Base-by-base conservation (phyloP, 768 basidiomycete genomes). In the Termitomyces sp. region DNA sequence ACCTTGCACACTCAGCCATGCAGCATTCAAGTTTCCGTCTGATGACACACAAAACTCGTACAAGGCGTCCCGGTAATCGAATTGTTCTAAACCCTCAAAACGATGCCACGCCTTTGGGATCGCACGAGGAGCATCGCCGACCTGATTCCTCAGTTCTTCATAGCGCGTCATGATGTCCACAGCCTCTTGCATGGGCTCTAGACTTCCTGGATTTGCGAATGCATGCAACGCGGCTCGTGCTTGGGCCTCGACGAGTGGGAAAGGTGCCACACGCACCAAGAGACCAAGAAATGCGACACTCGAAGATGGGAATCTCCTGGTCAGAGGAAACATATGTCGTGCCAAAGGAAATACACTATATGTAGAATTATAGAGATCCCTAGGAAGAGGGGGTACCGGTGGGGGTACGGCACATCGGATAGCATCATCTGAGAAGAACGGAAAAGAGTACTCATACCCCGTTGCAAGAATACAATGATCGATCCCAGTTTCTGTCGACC, bases 181-280 rank as follows among this genome's bases (percentile, higher is more conserved):
- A 0, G 75, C 72, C 64, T 87, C 87, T 32, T 69, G 64, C 3
- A 72, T 69, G 32, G 67, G 56, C 59, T 90, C 79, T 7, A 90
- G 69, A 22, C 76, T 68, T 26, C 67, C 66, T 1, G 82, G 84
- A 52, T 83, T 63, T 14, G 73, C 72, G 58, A 90, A 87, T 0
- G 79, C 81, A 24, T 76, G 75, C 22, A 85, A 67, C 7, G 83
- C 76, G 2, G 84, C 86, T 0, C 79, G 81, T 0, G 87, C 86
- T 70, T 96, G 94, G 0, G 82, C 83, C 69, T 97, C 92, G 48
- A 87, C 76, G 0, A 93, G 65, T 1, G 91, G 92, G 58, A 95
- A 80, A 3, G 93, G 94, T 0, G 79, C 79, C 24, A 91, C 83
- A 34, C 74, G 72, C 27, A 75, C 66, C 1, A 76, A 75, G 12